These are phyloP conservation scores for Claviceps africana DNA, from an alignment of 2,329 filamentous ascomycete genomes.

Conservation along the genomic window DNA sequence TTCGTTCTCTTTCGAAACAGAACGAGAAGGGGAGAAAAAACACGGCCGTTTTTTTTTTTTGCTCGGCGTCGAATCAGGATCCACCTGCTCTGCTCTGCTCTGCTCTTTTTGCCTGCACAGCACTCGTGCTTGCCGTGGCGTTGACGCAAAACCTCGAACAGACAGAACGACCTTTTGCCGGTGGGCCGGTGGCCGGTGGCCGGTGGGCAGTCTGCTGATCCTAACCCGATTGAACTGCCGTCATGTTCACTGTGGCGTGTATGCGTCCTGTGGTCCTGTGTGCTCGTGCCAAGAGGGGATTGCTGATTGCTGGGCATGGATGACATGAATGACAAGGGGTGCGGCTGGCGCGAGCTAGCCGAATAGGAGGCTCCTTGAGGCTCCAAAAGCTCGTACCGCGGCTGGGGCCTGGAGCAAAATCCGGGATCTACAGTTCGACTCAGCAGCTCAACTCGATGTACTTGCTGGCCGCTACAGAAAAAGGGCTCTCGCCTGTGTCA, in stretches of 20 bases:
- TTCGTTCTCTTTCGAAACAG: background rate
- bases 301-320: slow-evolving; percentile 1
- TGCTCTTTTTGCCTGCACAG: background rate
- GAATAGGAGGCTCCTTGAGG: background rate
- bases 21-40: background rate
- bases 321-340: background rate
- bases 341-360: background rate
- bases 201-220: slow-evolving; percentile 6
- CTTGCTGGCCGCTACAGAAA: no score
- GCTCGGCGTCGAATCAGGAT: background rate
- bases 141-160: background rate
- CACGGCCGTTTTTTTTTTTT: background rate
- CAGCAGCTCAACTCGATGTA: background rate
- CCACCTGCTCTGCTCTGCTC: background rate
- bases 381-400: background rate
- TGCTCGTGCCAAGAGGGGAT: slow-evolving; percentile 12
- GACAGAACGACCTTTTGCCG: background rate
- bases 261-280: slow-evolving; percentile 14
- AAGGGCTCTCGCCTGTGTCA: no score
- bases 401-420: background rate
- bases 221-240: slow-evolving; percentile 16
- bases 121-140: background rate
- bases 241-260: slow-evolving; percentile 15
- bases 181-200: no score
- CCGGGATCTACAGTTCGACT: background rate